These are phyloP conservation scores for Penicillium sp. DNA, from an alignment of 2,329 filamentous ascomycete species.

Conservation along the genomic window DNA sequence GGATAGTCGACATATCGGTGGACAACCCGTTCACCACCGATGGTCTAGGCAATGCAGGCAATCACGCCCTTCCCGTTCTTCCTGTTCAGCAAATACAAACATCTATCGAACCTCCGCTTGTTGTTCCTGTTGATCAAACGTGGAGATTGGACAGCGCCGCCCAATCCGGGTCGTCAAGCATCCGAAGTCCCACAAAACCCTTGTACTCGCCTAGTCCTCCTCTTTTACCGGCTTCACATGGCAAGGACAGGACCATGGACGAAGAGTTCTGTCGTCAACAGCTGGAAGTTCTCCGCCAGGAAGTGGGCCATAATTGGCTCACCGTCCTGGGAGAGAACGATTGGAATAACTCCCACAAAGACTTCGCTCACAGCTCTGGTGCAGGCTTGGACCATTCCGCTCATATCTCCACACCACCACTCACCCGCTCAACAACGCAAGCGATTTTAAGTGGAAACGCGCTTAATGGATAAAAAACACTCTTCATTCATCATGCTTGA, in stretches of 20 bases:
- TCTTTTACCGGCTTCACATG: conserved; percentile 26
- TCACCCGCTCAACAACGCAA: conserved; percentile 40
- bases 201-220: conserved; percentile 19
- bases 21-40: conserved; percentile 39
- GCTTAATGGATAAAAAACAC: conserved; percentile 29
- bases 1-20: conserved; percentile 58
- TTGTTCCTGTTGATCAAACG: conserved; percentile 29
- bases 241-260: conserved; percentile 46
- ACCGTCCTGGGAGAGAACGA: conserved; percentile 78
- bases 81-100: conserved; percentile 32
- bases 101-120: conserved; percentile 26
- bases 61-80: conserved; percentile 31
- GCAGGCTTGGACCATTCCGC: conserved; percentile 34
- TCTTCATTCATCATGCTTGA: background rate
- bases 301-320: conserved; percentile 84
- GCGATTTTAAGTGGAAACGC: conserved; percentile 44
- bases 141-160: conserved; percentile 34
- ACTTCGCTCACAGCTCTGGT: conserved; percentile 32
- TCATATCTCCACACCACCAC: conserved; percentile 32
- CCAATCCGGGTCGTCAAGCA: conserved; percentile 29
- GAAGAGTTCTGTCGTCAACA: conserved; percentile 83
- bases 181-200: conserved; percentile 22
- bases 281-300: conserved; percentile 79
- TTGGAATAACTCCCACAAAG: conserved; percentile 45
- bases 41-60: conserved; percentile 29